Evolutionary conservation across 352 stramenopile species (phyloP).

Genomic region (Phytophthora citrophthora): DNA sequence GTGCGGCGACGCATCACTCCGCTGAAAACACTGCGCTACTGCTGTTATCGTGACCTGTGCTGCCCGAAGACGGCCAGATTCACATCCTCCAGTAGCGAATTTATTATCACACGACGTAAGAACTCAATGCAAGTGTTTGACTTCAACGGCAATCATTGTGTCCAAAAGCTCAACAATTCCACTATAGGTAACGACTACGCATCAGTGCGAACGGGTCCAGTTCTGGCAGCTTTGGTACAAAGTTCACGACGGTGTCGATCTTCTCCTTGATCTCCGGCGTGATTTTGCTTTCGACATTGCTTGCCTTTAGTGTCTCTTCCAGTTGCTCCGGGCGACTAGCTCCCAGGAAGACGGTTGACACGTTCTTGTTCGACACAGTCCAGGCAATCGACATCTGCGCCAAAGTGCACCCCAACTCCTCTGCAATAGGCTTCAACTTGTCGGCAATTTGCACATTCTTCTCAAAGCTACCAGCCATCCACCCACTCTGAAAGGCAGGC

Average conservation of each 20-base stretch:
- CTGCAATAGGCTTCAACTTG: neutral
- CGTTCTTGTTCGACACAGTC: slow-evolving; percentile 5
- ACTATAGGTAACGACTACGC: no score
- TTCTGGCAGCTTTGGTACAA: slow-evolving; percentile 3
- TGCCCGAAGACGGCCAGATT: no score
- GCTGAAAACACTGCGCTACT: no score
- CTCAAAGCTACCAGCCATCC: neutral
- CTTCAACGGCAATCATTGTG: no score
- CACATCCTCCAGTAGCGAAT: no score
- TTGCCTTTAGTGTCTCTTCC: slow-evolving; percentile 9
- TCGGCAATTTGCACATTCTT: neutral
- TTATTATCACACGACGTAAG: no score
- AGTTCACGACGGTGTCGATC: neutral
- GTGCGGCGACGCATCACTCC: no score
- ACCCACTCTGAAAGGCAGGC: no score
- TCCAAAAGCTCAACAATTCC: no score
- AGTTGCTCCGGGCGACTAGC: slow-evolving; percentile 4
- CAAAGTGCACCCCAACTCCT: slow-evolving; percentile 2
- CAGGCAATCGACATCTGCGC: slow-evolving; percentile 14
- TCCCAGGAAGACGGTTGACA: slow-evolving; percentile 13
- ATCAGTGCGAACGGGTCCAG: neutral
- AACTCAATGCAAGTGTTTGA: no score
- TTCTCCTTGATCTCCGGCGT: neutral
- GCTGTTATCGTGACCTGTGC: no score
- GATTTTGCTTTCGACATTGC: slow-evolving; percentile 1